phyloP scores from a whole-genome alignment of 2,329 filamentous ascomycete species.

The Sporothrix brasiliensis region DNA sequence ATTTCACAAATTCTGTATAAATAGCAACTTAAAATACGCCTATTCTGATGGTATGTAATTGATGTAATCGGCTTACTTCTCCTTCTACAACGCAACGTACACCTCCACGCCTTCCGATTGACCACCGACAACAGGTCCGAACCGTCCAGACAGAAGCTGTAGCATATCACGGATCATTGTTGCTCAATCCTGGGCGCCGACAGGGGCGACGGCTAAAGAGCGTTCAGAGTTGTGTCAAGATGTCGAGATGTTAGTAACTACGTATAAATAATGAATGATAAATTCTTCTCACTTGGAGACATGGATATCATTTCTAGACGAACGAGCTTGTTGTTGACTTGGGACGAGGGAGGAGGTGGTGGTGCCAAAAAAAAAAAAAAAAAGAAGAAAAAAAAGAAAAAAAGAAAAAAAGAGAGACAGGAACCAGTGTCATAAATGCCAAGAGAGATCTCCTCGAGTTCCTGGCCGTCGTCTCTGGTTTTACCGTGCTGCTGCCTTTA shows the following conservation, averaged over 20 bases:
- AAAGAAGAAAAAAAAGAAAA: background rate
- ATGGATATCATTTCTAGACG: background rate
- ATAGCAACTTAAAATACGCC: too few relatives aligned
- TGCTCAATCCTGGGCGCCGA: slow-evolving; percentile 5
- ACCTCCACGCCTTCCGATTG: slow-evolving; percentile 1
- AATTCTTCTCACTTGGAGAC: too few relatives aligned
- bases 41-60: too few relatives aligned
- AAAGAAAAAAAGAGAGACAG: background rate
- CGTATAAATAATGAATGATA: too few relatives aligned
- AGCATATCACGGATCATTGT: background rate
- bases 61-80: background rate
- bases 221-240: background rate
- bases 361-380: too few relatives aligned
- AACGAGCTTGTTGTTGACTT: background rate
- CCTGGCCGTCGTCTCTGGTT: background rate
- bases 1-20: too few relatives aligned
- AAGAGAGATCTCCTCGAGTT: background rate
- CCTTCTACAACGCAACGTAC: background rate
- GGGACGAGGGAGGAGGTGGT: too few relatives aligned
- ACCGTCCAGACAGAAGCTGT: slow-evolving; percentile 25
- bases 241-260: too few relatives aligned
- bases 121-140: background rate
- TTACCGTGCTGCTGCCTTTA: background rate
- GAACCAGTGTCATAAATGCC: background rate
- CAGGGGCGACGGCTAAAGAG: background rate